Evolutionary conservation across 371 early-diverging fungal genomes (phyloP).

Genomic region (Blakeslea trispora): DNA sequence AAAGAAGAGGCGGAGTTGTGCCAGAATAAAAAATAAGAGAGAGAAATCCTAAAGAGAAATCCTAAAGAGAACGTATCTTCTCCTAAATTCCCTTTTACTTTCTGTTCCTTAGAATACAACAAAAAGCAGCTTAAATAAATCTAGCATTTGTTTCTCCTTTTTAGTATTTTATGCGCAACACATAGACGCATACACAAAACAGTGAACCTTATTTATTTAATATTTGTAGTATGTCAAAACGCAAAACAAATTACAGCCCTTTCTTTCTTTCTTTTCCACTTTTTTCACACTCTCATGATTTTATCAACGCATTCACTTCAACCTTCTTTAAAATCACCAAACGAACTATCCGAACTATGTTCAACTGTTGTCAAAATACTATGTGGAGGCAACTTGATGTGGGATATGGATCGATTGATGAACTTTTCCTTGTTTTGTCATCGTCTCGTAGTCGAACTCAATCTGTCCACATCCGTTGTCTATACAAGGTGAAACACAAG

Average conservation of each 20-base stretch:
- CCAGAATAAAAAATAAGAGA: neutral
- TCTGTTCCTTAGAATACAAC: neutral
- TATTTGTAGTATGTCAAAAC: conserved; percentile 13
- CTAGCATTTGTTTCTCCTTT: conserved; percentile 15
- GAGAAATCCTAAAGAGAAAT: conserved; percentile 2
- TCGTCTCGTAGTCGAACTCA: conserved; percentile 13
- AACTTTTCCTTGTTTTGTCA: conserved; percentile 27
- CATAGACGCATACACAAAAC: neutral
- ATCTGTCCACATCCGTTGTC: conserved; percentile 24
- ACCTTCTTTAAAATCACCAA: neutral
- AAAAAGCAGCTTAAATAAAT: neutral
- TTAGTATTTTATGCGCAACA: conserved; percentile 17
- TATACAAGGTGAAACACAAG: conserved; percentile 30
- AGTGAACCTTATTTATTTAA: conserved; percentile 2
- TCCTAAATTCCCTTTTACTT: conserved; percentile 1
- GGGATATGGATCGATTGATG: conserved; percentile 21
- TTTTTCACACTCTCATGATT: neutral
- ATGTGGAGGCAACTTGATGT: conserved; percentile 12
- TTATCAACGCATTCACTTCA: conserved; percentile 5
- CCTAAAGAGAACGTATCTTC: conserved; percentile 4
- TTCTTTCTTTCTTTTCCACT: neutral
- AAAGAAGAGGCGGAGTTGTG: conserved; percentile 1
- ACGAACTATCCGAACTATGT: conserved; percentile 22
- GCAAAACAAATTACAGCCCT: too few relatives aligned
- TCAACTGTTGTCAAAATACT: conserved; percentile 11